Percentiles rank a stretch among this genome's conserved stretches.
Conservation (phyloP, 129 eudicot species). For the Smallanthus sonchifolius region DNA sequence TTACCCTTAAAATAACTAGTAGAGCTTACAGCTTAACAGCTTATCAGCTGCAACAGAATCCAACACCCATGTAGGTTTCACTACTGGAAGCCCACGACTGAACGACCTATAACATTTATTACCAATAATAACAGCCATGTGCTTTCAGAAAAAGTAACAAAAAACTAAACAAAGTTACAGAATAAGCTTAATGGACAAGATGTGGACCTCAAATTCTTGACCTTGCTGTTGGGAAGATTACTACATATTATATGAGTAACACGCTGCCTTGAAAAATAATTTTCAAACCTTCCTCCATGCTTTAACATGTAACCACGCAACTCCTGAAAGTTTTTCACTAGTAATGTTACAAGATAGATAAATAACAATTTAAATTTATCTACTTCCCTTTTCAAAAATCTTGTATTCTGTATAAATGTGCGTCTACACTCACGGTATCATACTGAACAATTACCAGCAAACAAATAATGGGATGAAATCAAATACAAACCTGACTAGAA, state of each 20-base stretch:
- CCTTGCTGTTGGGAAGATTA: slow-evolving; percentile 88
- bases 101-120: slow-evolving; percentile 53
- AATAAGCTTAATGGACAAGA: slow-evolving; percentile 7
- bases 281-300: slow-evolving; percentile 89
- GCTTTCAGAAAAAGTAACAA: neutral
- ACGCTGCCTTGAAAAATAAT: slow-evolving; percentile 80
- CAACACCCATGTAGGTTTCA: slow-evolving; percentile 87
- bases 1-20: neutral
- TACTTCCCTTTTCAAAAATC: neutral
- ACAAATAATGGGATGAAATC: neutral
- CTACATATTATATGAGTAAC: slow-evolving; percentile 96
- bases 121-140: slow-evolving; percentile 14
- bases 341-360: neutral
- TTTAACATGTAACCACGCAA: slow-evolving; percentile 76
- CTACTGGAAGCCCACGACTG: slow-evolving; percentile 93
- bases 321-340: slow-evolving; percentile 48
- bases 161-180: neutral
- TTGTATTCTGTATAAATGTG: neutral
- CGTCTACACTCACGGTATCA: neutral
- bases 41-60: slow-evolving; percentile 86
- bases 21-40: slow-evolving; percentile 64
- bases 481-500: slow-evolving; percentile 75
- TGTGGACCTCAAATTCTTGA: slow-evolving; percentile 76
- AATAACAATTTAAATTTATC: neutral
- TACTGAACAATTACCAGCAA: slow-evolving; percentile 2